Evolutionary conservation across 1,139 yeast species (phyloP).

Genomic region (Saccharomycopsis hybrid): DNA sequence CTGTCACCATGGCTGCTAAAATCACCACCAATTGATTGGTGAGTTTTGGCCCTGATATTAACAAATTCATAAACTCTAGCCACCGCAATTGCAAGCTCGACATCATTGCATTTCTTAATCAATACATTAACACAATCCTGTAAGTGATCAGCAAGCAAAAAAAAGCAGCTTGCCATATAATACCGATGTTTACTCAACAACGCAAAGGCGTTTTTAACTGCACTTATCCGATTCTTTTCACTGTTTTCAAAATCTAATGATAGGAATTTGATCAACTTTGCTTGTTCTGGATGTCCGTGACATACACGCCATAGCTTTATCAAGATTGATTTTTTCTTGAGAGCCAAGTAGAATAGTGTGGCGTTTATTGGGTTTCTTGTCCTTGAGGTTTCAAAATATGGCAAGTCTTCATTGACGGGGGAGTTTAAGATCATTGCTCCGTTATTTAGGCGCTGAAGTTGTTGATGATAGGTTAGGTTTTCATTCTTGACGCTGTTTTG

Average conservation of each 20-base stretch:
- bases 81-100: conserved; percentile 70
- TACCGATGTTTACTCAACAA: conserved; percentile 81
- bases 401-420: conserved; percentile 23
- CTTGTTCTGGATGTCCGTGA: conserved; percentile 70
- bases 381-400: conserved; percentile 25
- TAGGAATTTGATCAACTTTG: conserved; percentile 71
- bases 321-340: conserved; percentile 69
- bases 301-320: conserved; percentile 80
- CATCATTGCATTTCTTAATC: conserved; percentile 57
- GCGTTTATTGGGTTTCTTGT: conserved; percentile 68
- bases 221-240: conserved; percentile 80
- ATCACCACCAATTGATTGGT: background rate
- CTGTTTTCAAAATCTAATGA: conserved; percentile 61
- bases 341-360: conserved; percentile 70
- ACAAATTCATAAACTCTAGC: conserved; percentile 60
- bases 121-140: conserved; percentile 74
- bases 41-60: background rate
- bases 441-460: conserved; percentile 16
- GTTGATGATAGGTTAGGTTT: background rate
- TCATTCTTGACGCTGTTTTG: conserved; percentile 9
- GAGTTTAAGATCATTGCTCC: conserved; percentile 24
- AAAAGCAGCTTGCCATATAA: conserved; percentile 84
- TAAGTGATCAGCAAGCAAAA: conserved; percentile 70
- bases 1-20: background rate
- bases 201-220: conserved; percentile 88